These are phyloP conservation scores for Stropharia rugosoannulata DNA, from an alignment of 768 basidiomycete genomes.

Conservation along the genomic window DNA sequence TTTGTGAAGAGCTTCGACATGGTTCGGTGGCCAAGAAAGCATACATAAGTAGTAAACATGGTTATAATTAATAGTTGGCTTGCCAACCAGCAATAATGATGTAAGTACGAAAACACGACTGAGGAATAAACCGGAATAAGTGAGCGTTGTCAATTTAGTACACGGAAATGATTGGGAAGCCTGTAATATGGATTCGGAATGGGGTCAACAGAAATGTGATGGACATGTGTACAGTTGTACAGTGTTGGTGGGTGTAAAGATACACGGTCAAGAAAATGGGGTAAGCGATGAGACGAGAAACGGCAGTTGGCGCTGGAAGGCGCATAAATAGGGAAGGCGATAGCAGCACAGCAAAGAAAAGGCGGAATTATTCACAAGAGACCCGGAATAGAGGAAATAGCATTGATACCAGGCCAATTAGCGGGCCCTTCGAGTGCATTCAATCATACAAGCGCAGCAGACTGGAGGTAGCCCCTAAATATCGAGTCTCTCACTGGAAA, in stretches of 20 bases:
- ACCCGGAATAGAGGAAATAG: not conserved
- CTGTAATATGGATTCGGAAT: not conserved
- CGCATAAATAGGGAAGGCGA: not conserved
- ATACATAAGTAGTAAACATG: conserved; percentile 12
- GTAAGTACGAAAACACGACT: not conserved
- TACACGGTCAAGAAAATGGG: not conserved
- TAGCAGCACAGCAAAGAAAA: not conserved
- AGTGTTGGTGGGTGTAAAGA: not conserved
- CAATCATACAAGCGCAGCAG: conserved; percentile 62
- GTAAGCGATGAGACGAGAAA: not conserved
- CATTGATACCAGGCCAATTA: conserved; percentile 5
- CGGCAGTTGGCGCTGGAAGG: not conserved
- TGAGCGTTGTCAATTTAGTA: conserved; percentile 5
- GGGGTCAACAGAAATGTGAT: not conserved
- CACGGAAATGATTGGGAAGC: not conserved
- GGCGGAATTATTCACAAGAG: not conserved
- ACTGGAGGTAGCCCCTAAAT: conserved; percentile 73
- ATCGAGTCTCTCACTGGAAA: conserved; percentile 67
- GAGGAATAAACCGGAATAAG: conserved; percentile 5
- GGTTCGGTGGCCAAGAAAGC: not conserved
- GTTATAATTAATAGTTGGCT: conserved; percentile 13
- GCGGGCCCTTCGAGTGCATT: not conserved
- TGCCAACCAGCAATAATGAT: too few species aligned
- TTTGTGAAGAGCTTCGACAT: too few species aligned
- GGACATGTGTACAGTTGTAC: not conserved